These are phyloP conservation scores for Lasiodiplodia citricola DNA, from an alignment of 2,329 filamentous ascomycete species.

Conservation along the genomic window DNA sequence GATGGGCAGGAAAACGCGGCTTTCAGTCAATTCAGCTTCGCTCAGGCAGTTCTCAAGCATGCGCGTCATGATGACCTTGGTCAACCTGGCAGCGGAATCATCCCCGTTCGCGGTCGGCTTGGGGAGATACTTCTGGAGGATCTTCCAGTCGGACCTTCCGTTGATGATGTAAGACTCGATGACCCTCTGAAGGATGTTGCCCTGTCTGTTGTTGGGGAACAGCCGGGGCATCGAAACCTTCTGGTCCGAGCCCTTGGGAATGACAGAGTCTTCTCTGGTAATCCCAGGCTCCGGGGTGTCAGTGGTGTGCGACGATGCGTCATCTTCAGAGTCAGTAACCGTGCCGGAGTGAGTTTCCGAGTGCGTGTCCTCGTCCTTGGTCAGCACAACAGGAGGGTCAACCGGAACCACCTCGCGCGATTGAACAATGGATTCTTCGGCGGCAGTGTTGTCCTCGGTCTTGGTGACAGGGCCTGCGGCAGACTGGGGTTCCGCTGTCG, in stretches of 20 bases:
- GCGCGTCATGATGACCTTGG: slow-evolving; percentile 1
- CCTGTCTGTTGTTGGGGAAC: slow-evolving; percentile 12
- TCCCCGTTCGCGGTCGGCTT: slow-evolving; percentile 2
- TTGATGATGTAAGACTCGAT: slow-evolving; percentile 12
- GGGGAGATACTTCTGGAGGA: slow-evolving; percentile 13
- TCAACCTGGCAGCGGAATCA: slow-evolving; percentile 1
- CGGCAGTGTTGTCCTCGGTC: neutral
- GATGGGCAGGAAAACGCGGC: slow-evolving; percentile 4
- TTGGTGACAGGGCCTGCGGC: neutral
- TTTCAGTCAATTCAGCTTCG: slow-evolving; percentile 9
- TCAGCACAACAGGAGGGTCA: slow-evolving; percentile 8
- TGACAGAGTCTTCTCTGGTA: slow-evolving; percentile 17
- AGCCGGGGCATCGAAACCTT: slow-evolving; percentile 7
- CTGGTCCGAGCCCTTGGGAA: slow-evolving; percentile 9
- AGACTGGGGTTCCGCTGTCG: neutral
- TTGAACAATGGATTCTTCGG: neutral
- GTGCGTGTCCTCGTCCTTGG: slow-evolving; percentile 10
- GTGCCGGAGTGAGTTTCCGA: neutral
- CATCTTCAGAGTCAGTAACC: slow-evolving; percentile 5
- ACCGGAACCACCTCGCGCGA: slow-evolving; percentile 10
- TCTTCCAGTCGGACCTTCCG: slow-evolving; percentile 9
- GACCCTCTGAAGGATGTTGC: neutral
- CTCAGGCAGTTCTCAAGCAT: slow-evolving; percentile 19
- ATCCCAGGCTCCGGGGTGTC: neutral
- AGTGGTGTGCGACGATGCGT: neutral